Percentiles rank a stretch among this genome's conserved stretches.
Evolutionary conservation across 176 grass and related monocot species (phyloP).

Genomic region (Urochloa ruziziensis): DNA sequence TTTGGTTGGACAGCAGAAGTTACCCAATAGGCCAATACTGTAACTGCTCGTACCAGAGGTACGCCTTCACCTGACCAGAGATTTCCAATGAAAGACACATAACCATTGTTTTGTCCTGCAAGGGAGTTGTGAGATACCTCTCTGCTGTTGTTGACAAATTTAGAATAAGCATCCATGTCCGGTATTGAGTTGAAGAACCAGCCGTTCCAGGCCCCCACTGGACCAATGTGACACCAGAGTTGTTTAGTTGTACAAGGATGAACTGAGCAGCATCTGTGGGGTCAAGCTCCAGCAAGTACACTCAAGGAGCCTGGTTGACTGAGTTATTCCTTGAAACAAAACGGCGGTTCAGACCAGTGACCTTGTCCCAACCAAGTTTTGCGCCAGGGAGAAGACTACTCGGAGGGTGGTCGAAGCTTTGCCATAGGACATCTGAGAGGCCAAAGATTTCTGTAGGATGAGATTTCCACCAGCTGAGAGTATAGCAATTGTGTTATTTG

Average conservation of each 20-base stretch:
- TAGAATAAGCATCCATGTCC: not conserved
- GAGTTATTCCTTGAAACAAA: constrained; percentile 48
- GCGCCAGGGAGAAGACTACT: constrained; percentile 41
- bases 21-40: constrained; percentile 40
- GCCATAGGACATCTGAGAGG: too few species aligned
- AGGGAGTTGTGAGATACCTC: constrained; percentile 23
- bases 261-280: constrained; percentile 21
- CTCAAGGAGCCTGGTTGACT: constrained; percentile 26
- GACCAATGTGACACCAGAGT: constrained; percentile 25
- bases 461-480: too few species aligned
- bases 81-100: constrained; percentile 17
- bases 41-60: constrained; percentile 26
- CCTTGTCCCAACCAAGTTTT: constrained; percentile 52
- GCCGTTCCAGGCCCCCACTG: constrained; percentile 47
- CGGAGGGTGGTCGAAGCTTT: constrained; percentile 59
- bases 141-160: not conserved
- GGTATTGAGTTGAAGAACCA: constrained; percentile 39
- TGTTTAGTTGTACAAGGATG: constrained; percentile 4
- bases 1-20: constrained; percentile 30
- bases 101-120: not conserved
- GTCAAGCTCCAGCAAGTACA: constrained; percentile 36
- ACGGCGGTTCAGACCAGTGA: constrained; percentile 31
- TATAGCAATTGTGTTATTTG: too few species aligned
- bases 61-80: constrained; percentile 25
- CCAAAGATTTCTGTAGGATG: constrained; percentile 13